Evolutionary conservation across 805 yeast genomes (phyloP).

Genomic region (Wickerhamiella spandovensis): DNA sequence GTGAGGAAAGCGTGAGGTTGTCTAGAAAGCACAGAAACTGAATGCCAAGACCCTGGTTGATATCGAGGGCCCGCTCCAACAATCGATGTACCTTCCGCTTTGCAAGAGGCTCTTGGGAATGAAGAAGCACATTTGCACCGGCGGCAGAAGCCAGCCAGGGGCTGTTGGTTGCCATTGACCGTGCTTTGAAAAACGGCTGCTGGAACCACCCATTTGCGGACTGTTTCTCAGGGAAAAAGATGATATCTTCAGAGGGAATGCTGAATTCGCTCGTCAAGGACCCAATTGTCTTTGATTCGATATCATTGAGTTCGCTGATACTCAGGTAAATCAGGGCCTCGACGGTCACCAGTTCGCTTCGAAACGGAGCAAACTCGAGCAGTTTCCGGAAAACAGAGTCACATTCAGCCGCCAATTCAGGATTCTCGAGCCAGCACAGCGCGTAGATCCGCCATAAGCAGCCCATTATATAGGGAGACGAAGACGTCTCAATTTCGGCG

Average conservation of each 20-base stretch:
- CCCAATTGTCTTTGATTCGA: neutral
- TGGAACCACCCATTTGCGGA: neutral
- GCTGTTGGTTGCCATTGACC: constrained; percentile 6
- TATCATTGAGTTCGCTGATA: neutral
- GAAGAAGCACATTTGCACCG: neutral
- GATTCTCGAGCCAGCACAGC: neutral
- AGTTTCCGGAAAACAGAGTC: neutral
- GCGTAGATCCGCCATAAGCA: constrained; percentile 3
- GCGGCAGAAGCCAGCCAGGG: neutral
- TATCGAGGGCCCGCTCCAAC: neutral
- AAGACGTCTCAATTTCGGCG: constrained; percentile 1
- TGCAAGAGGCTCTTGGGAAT: too few relatives aligned
- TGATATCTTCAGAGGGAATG: neutral
- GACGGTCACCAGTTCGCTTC: constrained; percentile 1
- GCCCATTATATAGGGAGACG: constrained; percentile 8
- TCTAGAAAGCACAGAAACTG: constrained; percentile 4
- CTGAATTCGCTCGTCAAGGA: neutral
- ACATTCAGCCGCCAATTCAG: neutral
- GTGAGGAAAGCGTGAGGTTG: neutral
- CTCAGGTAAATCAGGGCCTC: constrained; percentile 2
- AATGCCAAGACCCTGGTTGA: neutral
- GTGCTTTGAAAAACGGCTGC: constrained; percentile 6
- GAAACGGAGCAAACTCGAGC: constrained; percentile 1
- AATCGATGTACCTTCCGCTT: neutral
- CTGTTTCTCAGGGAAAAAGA: neutral